These are phyloP conservation scores for Fomitopsis palustris DNA, from an alignment of 1,284 basidiomycete species.

Conservation along the genomic window DNA sequence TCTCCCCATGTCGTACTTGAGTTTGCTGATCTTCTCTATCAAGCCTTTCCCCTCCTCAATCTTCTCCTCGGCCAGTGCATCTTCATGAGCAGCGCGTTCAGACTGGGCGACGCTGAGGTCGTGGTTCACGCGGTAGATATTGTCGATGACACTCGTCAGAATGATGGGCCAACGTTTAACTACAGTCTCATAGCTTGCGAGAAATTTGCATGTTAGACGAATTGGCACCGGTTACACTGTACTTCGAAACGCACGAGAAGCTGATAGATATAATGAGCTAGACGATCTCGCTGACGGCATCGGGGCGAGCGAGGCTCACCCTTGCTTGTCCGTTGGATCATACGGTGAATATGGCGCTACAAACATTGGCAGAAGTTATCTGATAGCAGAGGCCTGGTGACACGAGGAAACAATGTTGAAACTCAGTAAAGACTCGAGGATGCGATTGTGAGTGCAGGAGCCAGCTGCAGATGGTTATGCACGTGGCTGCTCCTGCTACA, in stretches of 20 bases:
- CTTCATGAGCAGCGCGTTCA: slow-evolving; percentile 3
- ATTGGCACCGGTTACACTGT: neutral
- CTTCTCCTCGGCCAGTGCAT: slow-evolving; percentile 31
- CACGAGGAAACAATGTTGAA: too few species aligned
- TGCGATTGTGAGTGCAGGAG: too few species aligned
- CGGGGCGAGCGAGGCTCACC: slow-evolving; percentile 11
- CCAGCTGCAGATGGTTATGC: too few species aligned
- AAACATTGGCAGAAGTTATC: too few species aligned
- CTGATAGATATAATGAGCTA: neutral
- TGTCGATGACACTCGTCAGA: slow-evolving; percentile 76
- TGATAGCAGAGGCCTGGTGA: too few species aligned
- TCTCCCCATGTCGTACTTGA: slow-evolving; percentile 90
- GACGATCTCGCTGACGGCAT: neutral
- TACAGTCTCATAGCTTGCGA: slow-evolving; percentile 52
- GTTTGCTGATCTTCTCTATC: slow-evolving; percentile 74
- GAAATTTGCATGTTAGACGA: neutral
- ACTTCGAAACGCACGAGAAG: slow-evolving; percentile 20
- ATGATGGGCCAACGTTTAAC: slow-evolving; percentile 87
- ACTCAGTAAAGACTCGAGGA: too few species aligned
- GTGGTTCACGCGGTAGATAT: slow-evolving; percentile 59
- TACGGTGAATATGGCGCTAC: slow-evolving; percentile 22
- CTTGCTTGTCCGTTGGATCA: slow-evolving; percentile 20
- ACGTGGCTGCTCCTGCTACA: too few species aligned
- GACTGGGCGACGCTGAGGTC: slow-evolving; percentile 33
- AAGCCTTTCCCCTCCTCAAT: slow-evolving; percentile 75